Conservation (phyloP, 345 rosid species). For the Hibiscus tridactylites region DNA sequence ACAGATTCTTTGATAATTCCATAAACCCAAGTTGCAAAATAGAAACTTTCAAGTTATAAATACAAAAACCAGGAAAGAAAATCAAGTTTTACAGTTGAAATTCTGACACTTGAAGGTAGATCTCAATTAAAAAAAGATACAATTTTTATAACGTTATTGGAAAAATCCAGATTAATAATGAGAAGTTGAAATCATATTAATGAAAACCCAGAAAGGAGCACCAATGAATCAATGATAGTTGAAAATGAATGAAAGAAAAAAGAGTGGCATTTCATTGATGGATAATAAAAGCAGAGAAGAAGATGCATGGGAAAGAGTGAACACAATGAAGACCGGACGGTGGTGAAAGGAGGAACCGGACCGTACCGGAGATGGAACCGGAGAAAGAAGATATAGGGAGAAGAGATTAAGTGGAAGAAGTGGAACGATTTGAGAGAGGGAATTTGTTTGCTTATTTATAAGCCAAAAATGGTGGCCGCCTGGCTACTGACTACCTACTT, state of each 20-base stretch:
- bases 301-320: background rate
- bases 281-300: background rate
- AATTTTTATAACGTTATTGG: background rate
- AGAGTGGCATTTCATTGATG: background rate
- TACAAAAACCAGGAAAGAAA: background rate
- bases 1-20: too few relatives aligned
- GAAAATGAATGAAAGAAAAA: background rate
- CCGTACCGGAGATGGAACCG: background rate
- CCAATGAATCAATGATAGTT: too few relatives aligned
- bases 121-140: background rate
- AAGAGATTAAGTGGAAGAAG: background rate
- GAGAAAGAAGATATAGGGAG: background rate
- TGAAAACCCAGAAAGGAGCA: too few relatives aligned
- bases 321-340: conserved; percentile 2
- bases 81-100: background rate
- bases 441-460: background rate
- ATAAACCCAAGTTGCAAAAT: background rate
- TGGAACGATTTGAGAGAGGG: background rate
- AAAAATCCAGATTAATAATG: background rate
- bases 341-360: conserved; percentile 4
- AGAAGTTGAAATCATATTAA: too few relatives aligned
- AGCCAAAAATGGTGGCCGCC: background rate
- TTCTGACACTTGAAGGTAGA: conserved; percentile 15
- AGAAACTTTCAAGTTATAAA: background rate
- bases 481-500: background rate